phyloP scores from a whole-genome alignment of 2,329 filamentous ascomycete species.

The Penicillium sumatraense region DNA sequence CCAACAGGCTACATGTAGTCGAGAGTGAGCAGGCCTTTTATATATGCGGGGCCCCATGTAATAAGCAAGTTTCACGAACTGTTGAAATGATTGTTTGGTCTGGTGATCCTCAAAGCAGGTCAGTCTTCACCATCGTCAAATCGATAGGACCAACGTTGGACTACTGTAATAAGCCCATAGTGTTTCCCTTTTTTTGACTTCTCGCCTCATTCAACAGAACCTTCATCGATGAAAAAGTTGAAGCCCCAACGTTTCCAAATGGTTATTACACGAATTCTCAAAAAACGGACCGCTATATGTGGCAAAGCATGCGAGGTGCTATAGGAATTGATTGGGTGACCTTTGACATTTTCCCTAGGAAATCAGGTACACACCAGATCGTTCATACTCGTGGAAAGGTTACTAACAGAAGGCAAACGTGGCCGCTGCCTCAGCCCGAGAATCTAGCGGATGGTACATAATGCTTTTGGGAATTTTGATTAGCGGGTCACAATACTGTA shows the following conservation, averaged over 20 bases:
- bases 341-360: not conserved
- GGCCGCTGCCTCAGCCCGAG: not conserved
- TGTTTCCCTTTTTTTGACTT: not conserved
- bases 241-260: not conserved
- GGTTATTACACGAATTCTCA: not conserved
- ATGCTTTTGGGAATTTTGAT: not conserved
- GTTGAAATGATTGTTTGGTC: not conserved
- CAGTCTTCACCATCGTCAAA: not conserved
- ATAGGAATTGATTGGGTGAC: not conserved
- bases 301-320: not conserved
- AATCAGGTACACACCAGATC: not conserved
- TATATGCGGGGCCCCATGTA: not conserved
- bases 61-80: not conserved
- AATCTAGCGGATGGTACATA: not conserved
- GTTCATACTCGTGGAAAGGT: not conserved
- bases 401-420: not conserved
- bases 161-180: not conserved
- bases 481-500: not conserved
- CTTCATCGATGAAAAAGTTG: not conserved
- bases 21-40: not conserved
- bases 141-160: not conserved
- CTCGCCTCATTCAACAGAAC: not conserved
- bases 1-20: not conserved
- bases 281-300: not conserved
- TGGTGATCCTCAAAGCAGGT: not conserved